Percentiles rank a stretch among this genome's conserved stretches.
These are phyloP conservation scores for Pichia heedii DNA, from an alignment of 805 yeast species.

Conservation along the genomic window DNA sequence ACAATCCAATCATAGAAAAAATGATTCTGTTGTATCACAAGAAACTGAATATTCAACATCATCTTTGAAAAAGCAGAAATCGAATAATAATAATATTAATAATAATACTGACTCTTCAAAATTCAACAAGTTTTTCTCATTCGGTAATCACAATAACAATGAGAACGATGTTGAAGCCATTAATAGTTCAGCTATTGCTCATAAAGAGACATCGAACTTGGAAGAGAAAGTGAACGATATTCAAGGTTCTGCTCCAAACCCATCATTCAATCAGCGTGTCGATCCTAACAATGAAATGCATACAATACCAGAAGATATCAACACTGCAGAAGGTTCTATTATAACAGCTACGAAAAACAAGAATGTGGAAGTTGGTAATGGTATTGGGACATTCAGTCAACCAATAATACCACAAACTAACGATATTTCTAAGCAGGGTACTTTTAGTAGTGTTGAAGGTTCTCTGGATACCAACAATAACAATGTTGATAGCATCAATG, in stretches of 20 bases:
- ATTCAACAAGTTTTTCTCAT: constrained; percentile 2
- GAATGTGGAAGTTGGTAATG: too few relatives aligned
- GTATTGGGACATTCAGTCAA: not conserved
- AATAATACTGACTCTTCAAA: not conserved
- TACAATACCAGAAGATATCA: constrained; percentile 1
- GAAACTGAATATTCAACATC: not conserved
- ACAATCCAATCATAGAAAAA: constrained; percentile 1
- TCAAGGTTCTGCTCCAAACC: not conserved
- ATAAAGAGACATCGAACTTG: too few relatives aligned
- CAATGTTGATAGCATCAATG: not conserved
- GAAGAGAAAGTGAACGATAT: too few relatives aligned
- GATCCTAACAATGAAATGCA: not conserved
- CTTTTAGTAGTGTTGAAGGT: not conserved
- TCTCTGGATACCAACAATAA: not conserved
- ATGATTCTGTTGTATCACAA: constrained; percentile 5
- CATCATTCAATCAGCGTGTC: not conserved
- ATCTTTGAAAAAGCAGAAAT: not conserved
- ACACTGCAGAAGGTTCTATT: not conserved
- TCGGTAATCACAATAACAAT: not conserved
- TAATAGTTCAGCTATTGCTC: too few relatives aligned
- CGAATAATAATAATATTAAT: not conserved
- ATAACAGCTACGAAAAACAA: not conserved
- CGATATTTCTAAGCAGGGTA: not conserved
- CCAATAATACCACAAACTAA: not conserved
- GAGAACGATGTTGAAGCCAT: not conserved